Percentiles rank a stretch among this genome's conserved stretches.
Conservation (phyloP, 1,284 basidiomycete genomes). For the Mixia osmundae region DNA sequence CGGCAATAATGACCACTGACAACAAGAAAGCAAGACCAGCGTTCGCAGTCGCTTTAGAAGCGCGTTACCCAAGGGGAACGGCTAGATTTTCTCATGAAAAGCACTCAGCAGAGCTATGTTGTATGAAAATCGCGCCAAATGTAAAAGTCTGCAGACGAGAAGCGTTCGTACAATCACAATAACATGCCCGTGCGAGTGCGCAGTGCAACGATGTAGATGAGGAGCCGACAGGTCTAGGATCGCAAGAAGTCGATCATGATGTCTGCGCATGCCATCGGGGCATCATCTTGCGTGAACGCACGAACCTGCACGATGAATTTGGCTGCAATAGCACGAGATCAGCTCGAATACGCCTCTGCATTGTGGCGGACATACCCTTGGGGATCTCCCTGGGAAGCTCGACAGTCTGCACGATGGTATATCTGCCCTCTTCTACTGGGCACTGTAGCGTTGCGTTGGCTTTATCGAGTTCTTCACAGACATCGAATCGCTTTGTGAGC, state of each 20-base stretch:
- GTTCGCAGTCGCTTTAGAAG: too few relatives aligned
- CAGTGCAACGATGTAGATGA: background rate
- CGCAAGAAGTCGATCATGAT: constrained; percentile 11
- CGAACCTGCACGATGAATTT: constrained; percentile 54
- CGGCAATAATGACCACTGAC: too few relatives aligned
- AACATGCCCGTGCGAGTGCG: background rate
- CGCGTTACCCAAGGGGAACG: too few relatives aligned
- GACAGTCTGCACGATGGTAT: constrained; percentile 53
- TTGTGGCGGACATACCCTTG: constrained; percentile 32
- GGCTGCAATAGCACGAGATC: constrained; percentile 29
- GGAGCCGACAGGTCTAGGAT: background rate
- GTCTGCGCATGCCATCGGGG: constrained; percentile 8
- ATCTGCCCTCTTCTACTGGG: constrained; percentile 44
- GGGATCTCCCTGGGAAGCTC: constrained; percentile 71
- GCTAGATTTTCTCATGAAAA: too few relatives aligned
- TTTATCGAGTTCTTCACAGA: constrained; percentile 64
- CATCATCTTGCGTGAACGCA: constrained; percentile 36
- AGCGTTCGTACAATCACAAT: background rate
- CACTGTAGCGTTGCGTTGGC: constrained; percentile 50
- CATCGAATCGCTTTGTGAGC: constrained; percentile 51
- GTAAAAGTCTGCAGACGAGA: too few relatives aligned
- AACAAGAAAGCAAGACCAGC: too few relatives aligned
- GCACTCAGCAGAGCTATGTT: too few relatives aligned
- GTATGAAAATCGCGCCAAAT: too few relatives aligned
- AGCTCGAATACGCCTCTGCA: constrained; percentile 1